Percentiles rank a stretch among this genome's conserved stretches.
phyloP scores from a whole-genome alignment of 345 rosid species.

The Linum trigynum region DNA sequence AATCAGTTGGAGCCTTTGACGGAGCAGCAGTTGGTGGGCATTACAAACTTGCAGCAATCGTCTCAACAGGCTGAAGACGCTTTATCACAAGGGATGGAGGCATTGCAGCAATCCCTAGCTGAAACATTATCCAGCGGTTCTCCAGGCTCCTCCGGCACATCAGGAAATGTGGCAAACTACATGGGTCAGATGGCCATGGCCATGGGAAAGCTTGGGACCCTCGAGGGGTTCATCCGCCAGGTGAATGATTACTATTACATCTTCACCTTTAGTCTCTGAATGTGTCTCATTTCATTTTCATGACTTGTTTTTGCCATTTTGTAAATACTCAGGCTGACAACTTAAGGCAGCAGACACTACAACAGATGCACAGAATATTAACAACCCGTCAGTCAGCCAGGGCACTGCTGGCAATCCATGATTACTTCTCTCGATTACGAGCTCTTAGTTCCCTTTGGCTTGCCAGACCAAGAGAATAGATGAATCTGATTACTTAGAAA shows the following conservation, averaged over 20 bases:
- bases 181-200: conserved; percentile 99
- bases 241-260: conserved; percentile 13
- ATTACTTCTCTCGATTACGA: conserved; percentile 78
- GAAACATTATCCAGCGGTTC: conserved; percentile 77
- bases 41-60: conserved; percentile 72
- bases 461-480: conserved; percentile 49
- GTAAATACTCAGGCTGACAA: conserved; percentile 22
- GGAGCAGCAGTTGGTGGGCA: conserved; percentile 59
- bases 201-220: conserved; percentile 90
- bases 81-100: too few species aligned
- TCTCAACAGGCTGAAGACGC: conserved; percentile 31
- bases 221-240: conserved; percentile 80
- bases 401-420: conserved; percentile 64
- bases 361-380: conserved; percentile 46
- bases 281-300: background rate
- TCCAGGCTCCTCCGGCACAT: conserved; percentile 51
- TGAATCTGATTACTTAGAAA: background rate
- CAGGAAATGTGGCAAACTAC: conserved; percentile 81
- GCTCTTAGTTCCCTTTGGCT: conserved; percentile 89
- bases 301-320: background rate
- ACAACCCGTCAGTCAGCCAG: conserved; percentile 80
- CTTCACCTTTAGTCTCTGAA: background rate
- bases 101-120: conserved; percentile 35
- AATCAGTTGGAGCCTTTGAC: conserved; percentile 90
- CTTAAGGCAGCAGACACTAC: conserved; percentile 54